Percentiles rank a stretch among this genome's conserved stretches.
phyloP scores from a whole-genome alignment of 805 yeast species.

The Ogataea pini region DNA sequence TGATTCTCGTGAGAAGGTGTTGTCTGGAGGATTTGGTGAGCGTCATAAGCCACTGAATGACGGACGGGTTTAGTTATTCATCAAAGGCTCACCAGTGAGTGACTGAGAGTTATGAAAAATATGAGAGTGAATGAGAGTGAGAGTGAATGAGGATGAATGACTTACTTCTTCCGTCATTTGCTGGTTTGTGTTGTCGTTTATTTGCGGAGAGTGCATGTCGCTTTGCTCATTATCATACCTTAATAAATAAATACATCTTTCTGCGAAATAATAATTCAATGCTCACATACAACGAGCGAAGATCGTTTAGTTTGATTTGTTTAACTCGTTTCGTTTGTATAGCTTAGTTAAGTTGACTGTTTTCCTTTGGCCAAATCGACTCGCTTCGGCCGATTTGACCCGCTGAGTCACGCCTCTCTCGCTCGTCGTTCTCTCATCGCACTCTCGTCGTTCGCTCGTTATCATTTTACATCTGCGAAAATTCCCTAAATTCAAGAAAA shows the following conservation, averaged over 20 bases:
- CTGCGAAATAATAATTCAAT: background rate
- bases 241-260: background rate
- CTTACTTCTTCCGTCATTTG: background rate
- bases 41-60: background rate
- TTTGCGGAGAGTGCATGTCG: too few relatives aligned
- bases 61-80: background rate
- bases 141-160: background rate
- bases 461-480: background rate
- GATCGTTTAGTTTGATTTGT: too few relatives aligned
- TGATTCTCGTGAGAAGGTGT: constrained; percentile 33
- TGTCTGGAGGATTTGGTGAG: constrained; percentile 27
- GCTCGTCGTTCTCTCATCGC: too few relatives aligned
- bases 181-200: background rate
- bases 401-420: too few relatives aligned
- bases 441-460: background rate
- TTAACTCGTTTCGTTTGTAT: too few relatives aligned
- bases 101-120: too few relatives aligned
- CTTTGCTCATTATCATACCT: background rate
- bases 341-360: too few relatives aligned
- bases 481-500: constrained; percentile 1
- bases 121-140: too few relatives aligned
- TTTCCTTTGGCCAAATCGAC: too few relatives aligned
- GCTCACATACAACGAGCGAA: too few relatives aligned
- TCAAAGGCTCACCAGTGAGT: too few relatives aligned
- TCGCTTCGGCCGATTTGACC: too few relatives aligned